These are phyloP conservation scores for Taxawa tesnikishii DNA, from an alignment of 2,329 filamentous ascomycete genomes.

Conservation along the genomic window DNA sequence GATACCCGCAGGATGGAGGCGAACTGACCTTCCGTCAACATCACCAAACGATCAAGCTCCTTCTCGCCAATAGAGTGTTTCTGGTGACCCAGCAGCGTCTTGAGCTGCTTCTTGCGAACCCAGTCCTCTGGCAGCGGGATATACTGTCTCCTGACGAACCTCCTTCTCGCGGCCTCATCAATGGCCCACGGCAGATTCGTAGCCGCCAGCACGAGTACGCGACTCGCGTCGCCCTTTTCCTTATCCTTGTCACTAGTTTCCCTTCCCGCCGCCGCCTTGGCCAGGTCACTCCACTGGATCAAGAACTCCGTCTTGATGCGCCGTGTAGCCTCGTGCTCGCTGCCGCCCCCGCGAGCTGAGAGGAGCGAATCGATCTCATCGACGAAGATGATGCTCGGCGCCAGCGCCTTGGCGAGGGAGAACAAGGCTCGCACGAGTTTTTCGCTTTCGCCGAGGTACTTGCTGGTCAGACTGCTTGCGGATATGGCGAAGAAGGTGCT, in stretches of 20 bases:
- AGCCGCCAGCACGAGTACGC: conserved; percentile 85
- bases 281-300: conserved; percentile 92
- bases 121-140: conserved; percentile 82
- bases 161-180: conserved; percentile 80
- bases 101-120: conserved; percentile 68
- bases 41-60: conserved; percentile 65
- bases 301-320: conserved; percentile 96
- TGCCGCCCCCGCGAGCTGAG: conserved; percentile 67
- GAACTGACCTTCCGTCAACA: conserved; percentile 67
- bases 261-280: conserved; percentile 78
- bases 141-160: conserved; percentile 90
- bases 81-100: conserved; percentile 71
- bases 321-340: conserved; percentile 85
- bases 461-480: conserved; percentile 85
- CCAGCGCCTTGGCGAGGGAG: conserved; percentile 72
- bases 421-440: conserved; percentile 92
- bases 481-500: conserved; percentile 97
- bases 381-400: conserved; percentile 94
- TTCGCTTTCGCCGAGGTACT: conserved; percentile 92
- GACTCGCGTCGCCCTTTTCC: conserved; percentile 65
- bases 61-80: conserved; percentile 63
- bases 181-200: conserved; percentile 98
- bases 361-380: conserved; percentile 95
- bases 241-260: conserved; percentile 56
- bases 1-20: too few species aligned